These are phyloP conservation scores for Monosporascus sp. DNA, from an alignment of 2,329 filamentous ascomycete species.

Conservation along the genomic window DNA sequence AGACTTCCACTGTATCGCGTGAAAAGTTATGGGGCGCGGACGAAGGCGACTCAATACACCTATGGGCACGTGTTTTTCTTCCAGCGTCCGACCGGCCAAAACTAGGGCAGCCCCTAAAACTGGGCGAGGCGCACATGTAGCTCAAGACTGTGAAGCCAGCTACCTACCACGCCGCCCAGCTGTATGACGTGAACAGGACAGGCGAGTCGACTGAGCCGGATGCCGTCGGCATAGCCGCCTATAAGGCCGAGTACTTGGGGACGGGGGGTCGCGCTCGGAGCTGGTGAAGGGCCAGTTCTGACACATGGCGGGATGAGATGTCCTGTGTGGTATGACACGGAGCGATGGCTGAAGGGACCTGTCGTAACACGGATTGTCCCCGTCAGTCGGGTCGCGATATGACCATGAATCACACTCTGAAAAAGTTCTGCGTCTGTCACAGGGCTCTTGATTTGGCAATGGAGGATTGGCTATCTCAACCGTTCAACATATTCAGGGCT, in stretches of 20 bases:
- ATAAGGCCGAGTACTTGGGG: conserved; percentile 68
- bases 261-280: conserved; percentile 60
- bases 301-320: conserved; percentile 62
- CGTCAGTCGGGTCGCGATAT: conserved; percentile 64
- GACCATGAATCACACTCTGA: conserved; percentile 69
- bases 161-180: conserved; percentile 59
- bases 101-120: conserved; percentile 61
- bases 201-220: conserved; percentile 49
- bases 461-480: not conserved
- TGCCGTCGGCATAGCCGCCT: conserved; percentile 59
- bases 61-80: conserved; percentile 63
- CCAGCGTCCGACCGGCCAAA: conserved; percentile 59
- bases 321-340: conserved; percentile 60
- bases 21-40: conserved; percentile 67
- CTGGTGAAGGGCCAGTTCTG: conserved; percentile 57
- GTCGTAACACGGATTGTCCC: conserved; percentile 61
- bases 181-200: conserved; percentile 48
- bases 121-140: conserved; percentile 61
- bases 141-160: conserved; percentile 62
- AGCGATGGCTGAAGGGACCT: conserved; percentile 61
- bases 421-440: conserved; percentile 60
- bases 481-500: not conserved
- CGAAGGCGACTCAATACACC: conserved; percentile 61
- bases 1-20: conserved; percentile 42
- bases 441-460: conserved; percentile 54